Evolutionary conservation across 2,329 filamentous ascomycete genomes (phyloP).

Genomic region (Paramyrothecium roridum): DNA sequence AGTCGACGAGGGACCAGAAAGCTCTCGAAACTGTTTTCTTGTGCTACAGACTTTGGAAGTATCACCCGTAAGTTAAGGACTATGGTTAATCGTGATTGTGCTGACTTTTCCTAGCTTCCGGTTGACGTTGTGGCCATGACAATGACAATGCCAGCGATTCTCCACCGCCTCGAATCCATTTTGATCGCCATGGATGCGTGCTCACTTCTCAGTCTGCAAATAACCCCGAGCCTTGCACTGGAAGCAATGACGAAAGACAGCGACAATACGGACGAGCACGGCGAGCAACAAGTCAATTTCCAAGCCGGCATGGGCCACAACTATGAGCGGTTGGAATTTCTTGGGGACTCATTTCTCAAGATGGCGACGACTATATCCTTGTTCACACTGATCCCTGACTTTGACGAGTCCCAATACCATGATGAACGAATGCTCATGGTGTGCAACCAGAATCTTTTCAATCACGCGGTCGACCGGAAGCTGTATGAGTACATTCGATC

Average conservation of each 20-base stretch:
- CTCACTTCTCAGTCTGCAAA: slow-evolving; percentile 57
- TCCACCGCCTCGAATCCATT: slow-evolving; percentile 78
- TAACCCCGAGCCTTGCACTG: slow-evolving; percentile 69
- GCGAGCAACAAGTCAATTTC: slow-evolving; percentile 65
- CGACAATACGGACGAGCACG: slow-evolving; percentile 75
- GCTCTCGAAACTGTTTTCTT: slow-evolving; percentile 52
- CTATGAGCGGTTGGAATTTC: slow-evolving; percentile 90
- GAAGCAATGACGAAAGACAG: slow-evolving; percentile 93
- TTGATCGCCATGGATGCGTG: slow-evolving; percentile 79
- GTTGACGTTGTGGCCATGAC: slow-evolving; percentile 67
- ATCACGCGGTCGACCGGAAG: slow-evolving; percentile 65
- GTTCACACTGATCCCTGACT: slow-evolving; percentile 71
- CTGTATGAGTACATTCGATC: slow-evolving; percentile 77
- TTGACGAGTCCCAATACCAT: slow-evolving; percentile 84
- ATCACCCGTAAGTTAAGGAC: slow-evolving; percentile 60
- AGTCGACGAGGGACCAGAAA: slow-evolving; percentile 42
- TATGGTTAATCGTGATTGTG: neutral
- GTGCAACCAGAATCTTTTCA: slow-evolving; percentile 87
- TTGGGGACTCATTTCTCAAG: slow-evolving; percentile 92
- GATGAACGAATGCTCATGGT: slow-evolving; percentile 87
- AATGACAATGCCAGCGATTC: slow-evolving; percentile 77
- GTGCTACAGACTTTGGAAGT: slow-evolving; percentile 75
- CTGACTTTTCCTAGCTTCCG: slow-evolving; percentile 53
- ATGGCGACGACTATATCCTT: slow-evolving; percentile 90
- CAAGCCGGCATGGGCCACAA: slow-evolving; percentile 88